Conservation (phyloP, 352 stramenopile species). For the Pythium biforme region DNA sequence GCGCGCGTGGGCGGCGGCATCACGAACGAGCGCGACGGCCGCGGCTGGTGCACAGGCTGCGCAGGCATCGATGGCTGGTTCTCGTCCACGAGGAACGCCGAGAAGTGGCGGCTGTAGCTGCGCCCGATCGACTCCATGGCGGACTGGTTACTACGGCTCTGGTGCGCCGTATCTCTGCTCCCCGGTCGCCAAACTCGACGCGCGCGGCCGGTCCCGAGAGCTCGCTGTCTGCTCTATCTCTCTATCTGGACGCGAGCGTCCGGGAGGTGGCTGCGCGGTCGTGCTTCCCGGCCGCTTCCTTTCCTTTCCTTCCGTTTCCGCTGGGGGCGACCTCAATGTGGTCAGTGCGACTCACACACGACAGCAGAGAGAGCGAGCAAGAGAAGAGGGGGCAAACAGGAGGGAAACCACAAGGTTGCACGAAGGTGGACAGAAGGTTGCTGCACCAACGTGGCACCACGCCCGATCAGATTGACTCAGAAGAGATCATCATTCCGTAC, state of each 20-base stretch:
- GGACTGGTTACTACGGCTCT: too few relatives aligned
- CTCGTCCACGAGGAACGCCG: constrained; percentile 32
- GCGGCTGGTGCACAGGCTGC: constrained; percentile 26
- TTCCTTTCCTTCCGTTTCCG: constrained; percentile 9
- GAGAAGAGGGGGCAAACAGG: constrained; percentile 3
- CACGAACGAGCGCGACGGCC: constrained; percentile 8
- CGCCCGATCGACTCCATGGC: constrained; percentile 26
- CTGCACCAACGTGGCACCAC: neutral
- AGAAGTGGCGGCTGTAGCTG: constrained; percentile 30
- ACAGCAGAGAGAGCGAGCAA: constrained; percentile 9
- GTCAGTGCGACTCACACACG: constrained; percentile 18
- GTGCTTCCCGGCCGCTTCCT: too few relatives aligned
- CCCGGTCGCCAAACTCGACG: neutral
- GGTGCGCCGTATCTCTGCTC: neutral
- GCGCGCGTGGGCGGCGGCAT: neutral
- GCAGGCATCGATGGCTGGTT: constrained; percentile 22
- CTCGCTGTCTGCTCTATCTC: neutral
- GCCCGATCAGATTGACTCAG: constrained; percentile 6
- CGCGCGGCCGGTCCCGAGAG: neutral
- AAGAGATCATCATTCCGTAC: constrained; percentile 8
- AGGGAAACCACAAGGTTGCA: neutral
- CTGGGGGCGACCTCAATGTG: constrained; percentile 16
- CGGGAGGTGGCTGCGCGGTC: too few relatives aligned
- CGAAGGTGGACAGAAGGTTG: constrained; percentile 21
- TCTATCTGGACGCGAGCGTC: neutral